A percentile compares a stretch with the other conserved stretches of the same genome.
These are phyloP conservation scores for Bipolaris zeicola DNA, from an alignment of 2,329 filamentous ascomycete genomes.

Conservation along the genomic window DNA sequence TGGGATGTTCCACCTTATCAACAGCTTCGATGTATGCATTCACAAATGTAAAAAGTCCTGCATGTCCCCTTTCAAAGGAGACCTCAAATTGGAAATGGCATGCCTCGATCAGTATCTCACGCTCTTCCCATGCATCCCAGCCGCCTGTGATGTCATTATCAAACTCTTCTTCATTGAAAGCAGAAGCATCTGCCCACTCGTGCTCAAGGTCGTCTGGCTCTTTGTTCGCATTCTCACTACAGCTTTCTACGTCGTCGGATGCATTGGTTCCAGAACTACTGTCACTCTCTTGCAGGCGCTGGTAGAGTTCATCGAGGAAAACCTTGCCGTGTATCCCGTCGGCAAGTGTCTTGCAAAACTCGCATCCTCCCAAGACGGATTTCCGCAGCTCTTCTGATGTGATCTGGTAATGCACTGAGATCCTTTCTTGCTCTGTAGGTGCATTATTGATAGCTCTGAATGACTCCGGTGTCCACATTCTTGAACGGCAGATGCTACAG, in stretches of 20 bases:
- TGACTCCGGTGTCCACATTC: neutral
- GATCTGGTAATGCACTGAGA: neutral
- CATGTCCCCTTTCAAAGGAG: conserved; percentile 11
- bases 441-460: neutral
- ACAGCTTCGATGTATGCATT: conserved; percentile 10
- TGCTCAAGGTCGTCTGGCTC: neutral
- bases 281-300: conserved; percentile 3
- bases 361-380: conserved; percentile 11
- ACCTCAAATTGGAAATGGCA: conserved; percentile 3
- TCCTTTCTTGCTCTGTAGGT: neutral
- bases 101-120: conserved; percentile 5
- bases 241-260: neutral
- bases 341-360: conserved; percentile 11
- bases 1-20: neutral
- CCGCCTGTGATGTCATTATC: conserved; percentile 9
- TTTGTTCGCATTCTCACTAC: neutral
- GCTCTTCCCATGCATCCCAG: conserved; percentile 13
- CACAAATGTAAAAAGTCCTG: conserved; percentile 9
- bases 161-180: conserved; percentile 10
- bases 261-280: neutral
- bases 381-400: conserved; percentile 7
- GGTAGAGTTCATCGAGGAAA: conserved; percentile 11
- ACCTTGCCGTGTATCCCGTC: conserved; percentile 12
- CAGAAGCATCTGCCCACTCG: conserved; percentile 4
- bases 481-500: neutral